Evolutionary conservation across 805 yeast genomes (phyloP).

Genomic region (Saccharomyces cerevisiae): DNA sequence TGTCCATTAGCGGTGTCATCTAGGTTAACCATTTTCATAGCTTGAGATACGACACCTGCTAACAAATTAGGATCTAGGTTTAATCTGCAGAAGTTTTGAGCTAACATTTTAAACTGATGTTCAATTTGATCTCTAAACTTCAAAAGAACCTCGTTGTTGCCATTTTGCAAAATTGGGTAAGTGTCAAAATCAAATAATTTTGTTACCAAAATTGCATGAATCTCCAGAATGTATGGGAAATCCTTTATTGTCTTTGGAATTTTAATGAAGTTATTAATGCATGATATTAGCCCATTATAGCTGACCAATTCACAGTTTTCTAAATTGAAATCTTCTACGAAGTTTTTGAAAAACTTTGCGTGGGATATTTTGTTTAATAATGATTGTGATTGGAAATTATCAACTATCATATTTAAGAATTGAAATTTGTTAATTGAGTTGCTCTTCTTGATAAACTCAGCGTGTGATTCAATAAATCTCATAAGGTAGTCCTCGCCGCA

Average conservation of each 20-base stretch:
- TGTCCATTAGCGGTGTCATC: background rate
- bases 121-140: conserved; percentile 29
- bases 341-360: conserved; percentile 27
- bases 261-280: conserved; percentile 27
- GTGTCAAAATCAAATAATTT: conserved; percentile 32
- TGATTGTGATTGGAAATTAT: conserved; percentile 18
- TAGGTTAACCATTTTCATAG: conserved; percentile 17
- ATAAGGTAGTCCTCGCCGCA: conserved; percentile 28
- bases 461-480: conserved; percentile 31
- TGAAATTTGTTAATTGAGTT: conserved; percentile 14
- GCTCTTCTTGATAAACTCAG: conserved; percentile 14
- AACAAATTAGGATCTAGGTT: conserved; percentile 22
- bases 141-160: conserved; percentile 16
- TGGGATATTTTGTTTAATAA: conserved; percentile 19
- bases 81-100: conserved; percentile 17
- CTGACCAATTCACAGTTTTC: conserved; percentile 13
- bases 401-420: conserved; percentile 24
- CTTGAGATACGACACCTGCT: conserved; percentile 23
- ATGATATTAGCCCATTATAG: conserved; percentile 28
- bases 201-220: conserved; percentile 30
- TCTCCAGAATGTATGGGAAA: conserved; percentile 22
- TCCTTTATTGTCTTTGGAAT: conserved; percentile 21
- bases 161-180: conserved; percentile 5
- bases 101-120: conserved; percentile 20
- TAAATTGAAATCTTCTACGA: conserved; percentile 16